Conservation (phyloP, 257 asterid genomes). For the Paulownia fortunei region DNA sequence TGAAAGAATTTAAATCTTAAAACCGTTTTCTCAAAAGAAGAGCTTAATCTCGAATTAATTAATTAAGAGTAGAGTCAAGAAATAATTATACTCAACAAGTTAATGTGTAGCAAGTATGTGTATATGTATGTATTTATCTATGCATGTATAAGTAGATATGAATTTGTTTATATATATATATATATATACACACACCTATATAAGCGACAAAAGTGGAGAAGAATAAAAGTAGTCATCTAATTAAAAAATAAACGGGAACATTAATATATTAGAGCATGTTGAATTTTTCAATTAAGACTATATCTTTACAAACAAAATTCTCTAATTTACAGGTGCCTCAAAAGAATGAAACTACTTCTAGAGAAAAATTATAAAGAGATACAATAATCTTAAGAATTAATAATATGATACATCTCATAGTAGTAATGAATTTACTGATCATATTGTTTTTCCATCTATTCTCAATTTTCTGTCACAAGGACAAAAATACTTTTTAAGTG, state of each 20-base stretch:
- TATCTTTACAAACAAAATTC: neutral
- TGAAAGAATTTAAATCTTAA: neutral
- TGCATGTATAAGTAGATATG: neutral
- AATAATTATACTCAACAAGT: neutral
- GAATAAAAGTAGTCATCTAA: neutral
- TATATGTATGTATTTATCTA: neutral
- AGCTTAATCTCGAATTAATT: too few species aligned
- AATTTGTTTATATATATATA: too few species aligned
- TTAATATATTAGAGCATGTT: neutral
- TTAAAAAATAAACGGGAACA: neutral
- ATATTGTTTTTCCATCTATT: neutral
- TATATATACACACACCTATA: too few species aligned
- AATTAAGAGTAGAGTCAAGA: neutral
- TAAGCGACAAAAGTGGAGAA: neutral
- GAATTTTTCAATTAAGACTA: neutral
- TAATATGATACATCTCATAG: neutral
- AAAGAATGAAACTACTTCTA: too few species aligned
- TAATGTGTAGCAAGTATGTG: neutral
- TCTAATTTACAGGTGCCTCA: neutral
- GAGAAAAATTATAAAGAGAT: neutral
- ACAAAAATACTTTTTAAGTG: neutral
- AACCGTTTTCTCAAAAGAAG: neutral
- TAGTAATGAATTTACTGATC: neutral
- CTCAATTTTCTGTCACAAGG: neutral
- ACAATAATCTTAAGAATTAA: neutral